phyloP scores from a whole-genome alignment of 768 basidiomycete species.

The Clitopilus hobsonii region DNA sequence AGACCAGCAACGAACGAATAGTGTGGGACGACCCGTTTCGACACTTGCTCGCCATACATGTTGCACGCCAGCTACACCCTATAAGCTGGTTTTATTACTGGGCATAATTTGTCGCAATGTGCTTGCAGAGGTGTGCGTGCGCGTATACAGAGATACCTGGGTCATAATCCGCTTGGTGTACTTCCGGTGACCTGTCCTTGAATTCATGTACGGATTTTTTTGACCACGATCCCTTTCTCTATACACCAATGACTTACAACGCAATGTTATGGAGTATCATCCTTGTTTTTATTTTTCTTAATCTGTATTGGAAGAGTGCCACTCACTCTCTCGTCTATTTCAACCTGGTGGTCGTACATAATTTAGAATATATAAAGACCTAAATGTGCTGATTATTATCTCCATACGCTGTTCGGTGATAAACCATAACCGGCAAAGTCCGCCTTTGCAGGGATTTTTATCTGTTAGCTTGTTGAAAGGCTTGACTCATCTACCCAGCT shows the following conservation, averaged over 20 bases:
- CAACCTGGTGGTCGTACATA: background rate
- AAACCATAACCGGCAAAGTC: constrained; percentile 13
- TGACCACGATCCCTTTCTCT: background rate
- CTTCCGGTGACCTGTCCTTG: background rate
- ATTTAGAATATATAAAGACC: background rate
- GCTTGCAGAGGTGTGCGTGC: background rate
- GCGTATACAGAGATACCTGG: background rate
- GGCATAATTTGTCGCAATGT: background rate
- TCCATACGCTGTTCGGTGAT: background rate
- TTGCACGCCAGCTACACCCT: background rate
- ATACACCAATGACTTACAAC: background rate
- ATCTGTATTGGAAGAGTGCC: background rate
- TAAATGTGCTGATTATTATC: background rate
- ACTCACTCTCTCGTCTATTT: background rate
- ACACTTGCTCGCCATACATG: background rate
- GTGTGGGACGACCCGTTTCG: background rate
- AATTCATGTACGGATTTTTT: background rate
- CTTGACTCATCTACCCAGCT: constrained; percentile 7
- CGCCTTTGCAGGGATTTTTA: constrained; percentile 7
- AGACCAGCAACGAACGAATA: background rate
- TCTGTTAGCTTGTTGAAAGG: background rate
- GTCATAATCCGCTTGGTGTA: background rate
- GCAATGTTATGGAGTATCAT: background rate
- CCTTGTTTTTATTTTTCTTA: background rate
- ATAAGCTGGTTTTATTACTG: background rate